Base-by-base conservation (phyloP, 805 yeast genomes). In the Cyberlindnera maritima region DNA sequence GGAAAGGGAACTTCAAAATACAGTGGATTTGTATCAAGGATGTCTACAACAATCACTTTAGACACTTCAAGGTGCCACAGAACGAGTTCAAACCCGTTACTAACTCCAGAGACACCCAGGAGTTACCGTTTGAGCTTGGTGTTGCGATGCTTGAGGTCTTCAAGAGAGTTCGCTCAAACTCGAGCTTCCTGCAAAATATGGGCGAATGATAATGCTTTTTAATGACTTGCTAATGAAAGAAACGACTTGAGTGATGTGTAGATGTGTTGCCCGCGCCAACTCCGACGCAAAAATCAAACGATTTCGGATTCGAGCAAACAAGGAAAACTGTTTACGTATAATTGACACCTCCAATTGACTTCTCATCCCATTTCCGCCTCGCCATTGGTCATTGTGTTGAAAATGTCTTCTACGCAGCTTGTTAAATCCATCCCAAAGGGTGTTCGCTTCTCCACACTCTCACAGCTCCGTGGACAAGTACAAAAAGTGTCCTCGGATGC, bases 61-160 rank as follows among this genome's bases (percentile, higher is more conserved):
- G 72, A 47, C 74, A 71, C 48, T 65, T 80, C 43, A 61, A 65
- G 43, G 49, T 49, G 2, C 67, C 76, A 7, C 55, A 66, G 23
- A 77, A 79, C 54, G 80, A 74, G 23, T 65, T 65, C 55, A 69
- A 68, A 56, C 76, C 82, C 1, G 79, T 81, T 1, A 76, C 83
- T 1, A 72, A 75, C 52, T 79, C 85, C 17, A 72, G 85, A 54
- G 86, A 81, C 55, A 77, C 85, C 0, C 85, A 80, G 59, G 82
- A 77, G 47, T 54, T 80, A 18, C 81, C 85, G 1, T 66, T 64
- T 41, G 70, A 68, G 3, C 63, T 75, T 25, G 85, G 81, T 1
- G 48, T 64, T 10, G 64, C 73, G 17, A 72, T 80, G 72, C 46
- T 81, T 35, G 67, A 71, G 21, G 65, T 77, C 4, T 77, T 78